Conservation (phyloP, 345 rosid genomes). For the Pistacia atlantica region DNA sequence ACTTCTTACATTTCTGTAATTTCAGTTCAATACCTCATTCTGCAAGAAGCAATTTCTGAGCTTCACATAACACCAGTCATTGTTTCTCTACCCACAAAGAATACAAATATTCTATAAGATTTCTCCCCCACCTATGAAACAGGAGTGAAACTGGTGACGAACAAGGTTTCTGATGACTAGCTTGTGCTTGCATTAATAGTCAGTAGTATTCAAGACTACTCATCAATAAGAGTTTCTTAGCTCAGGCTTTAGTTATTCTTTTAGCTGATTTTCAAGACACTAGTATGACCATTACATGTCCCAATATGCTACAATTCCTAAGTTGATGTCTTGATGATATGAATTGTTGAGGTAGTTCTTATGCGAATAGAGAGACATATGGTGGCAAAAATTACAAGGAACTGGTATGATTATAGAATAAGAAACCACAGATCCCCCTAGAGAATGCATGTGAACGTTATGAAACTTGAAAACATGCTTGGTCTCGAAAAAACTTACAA, state of each 20-base stretch:
- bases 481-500: neutral
- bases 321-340: neutral
- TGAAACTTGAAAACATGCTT: neutral
- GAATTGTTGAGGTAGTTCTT: too few species aligned
- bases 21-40: neutral
- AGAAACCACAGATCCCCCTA: neutral
- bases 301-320: neutral
- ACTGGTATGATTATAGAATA: neutral
- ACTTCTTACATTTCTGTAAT: too few species aligned
- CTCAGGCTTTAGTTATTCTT: neutral
- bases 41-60: neutral
- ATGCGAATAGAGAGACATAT: too few species aligned
- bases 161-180: neutral
- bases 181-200: neutral
- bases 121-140: neutral
- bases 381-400: neutral
- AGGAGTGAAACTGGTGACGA: neutral
- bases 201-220: neutral
- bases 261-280: neutral
- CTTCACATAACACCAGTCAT: neutral
- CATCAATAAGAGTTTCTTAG: conserved; percentile 8
- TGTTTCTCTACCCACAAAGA: neutral
- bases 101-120: neutral
- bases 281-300: neutral
- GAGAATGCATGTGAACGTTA: neutral